phyloP scores from a whole-genome alignment of 768 basidiomycete species.

The Leccinum uliginosum region DNA sequence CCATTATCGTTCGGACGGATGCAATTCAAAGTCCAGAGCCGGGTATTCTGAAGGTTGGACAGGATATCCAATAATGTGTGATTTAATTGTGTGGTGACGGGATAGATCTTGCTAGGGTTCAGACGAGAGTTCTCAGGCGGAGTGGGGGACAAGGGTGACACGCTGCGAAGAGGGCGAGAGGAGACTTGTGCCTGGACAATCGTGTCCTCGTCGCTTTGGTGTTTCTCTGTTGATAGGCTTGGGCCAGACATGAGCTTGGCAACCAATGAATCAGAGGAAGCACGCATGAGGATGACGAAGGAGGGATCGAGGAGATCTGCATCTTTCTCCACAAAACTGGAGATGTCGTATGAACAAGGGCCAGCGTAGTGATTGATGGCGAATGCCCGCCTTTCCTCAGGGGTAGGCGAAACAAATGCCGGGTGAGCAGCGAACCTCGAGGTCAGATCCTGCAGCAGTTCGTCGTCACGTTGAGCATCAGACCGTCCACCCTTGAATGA shows the following conservation, averaged over 20 bases:
- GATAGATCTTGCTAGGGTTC: constrained; percentile 50
- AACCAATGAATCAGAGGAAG: constrained; percentile 50
- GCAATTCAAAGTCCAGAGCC: constrained; percentile 54
- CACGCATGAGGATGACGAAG: constrained; percentile 49
- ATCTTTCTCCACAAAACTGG: constrained; percentile 45
- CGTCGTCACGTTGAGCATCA: constrained; percentile 44
- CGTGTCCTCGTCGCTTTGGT: constrained; percentile 51
- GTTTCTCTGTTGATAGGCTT: constrained; percentile 53
- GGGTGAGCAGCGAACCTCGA: constrained; percentile 45
- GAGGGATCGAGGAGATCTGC: constrained; percentile 52
- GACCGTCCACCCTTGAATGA: constrained; percentile 49
- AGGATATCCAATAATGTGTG: constrained; percentile 47
- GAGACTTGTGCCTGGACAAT: constrained; percentile 65
- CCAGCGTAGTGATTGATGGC: constrained; percentile 63
- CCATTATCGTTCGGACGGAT: constrained; percentile 64
- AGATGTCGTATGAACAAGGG: constrained; percentile 48
- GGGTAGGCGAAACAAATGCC: constrained; percentile 42
- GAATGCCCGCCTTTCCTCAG: constrained; percentile 38
- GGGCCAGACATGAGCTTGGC: constrained; percentile 61
- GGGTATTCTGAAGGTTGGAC: constrained; percentile 40
- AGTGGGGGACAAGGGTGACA: constrained; percentile 33
- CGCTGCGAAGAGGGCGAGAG: constrained; percentile 48
- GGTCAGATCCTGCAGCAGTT: constrained; percentile 46
- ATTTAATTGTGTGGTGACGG: constrained; percentile 57
- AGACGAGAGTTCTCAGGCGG: constrained; percentile 38